A percentile compares a stretch with the other conserved stretches of the same genome.
Conservation (phyloP, 2,329 filamentous ascomycete species). For the Neofusicoccum sp. region DNA sequence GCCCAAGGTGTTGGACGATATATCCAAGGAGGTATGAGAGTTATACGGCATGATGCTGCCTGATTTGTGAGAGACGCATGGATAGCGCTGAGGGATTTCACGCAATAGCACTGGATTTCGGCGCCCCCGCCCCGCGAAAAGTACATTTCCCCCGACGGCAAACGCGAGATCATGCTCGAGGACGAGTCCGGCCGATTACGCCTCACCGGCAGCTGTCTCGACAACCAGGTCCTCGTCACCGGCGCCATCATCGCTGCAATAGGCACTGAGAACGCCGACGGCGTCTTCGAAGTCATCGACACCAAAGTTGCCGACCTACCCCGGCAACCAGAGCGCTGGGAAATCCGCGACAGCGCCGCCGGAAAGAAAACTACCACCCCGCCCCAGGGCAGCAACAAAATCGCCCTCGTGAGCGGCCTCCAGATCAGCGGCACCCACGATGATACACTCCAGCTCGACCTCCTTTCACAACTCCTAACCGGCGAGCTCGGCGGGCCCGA, state of each 20-base stretch:
- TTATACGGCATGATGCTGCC: not conserved
- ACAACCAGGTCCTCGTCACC: constrained; percentile 75
- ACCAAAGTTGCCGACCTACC: constrained; percentile 85
- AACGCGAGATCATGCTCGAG: constrained; percentile 77
- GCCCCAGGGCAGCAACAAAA: constrained; percentile 61
- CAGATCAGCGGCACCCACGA: constrained; percentile 77
- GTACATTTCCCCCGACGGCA: constrained; percentile 66
- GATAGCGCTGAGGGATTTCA: not conserved
- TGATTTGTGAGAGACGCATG: not conserved
- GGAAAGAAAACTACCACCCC: constrained; percentile 40
- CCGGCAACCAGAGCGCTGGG: constrained; percentile 80
- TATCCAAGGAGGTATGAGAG: constrained; percentile 75
- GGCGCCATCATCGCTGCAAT: constrained; percentile 93
- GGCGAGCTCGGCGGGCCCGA: constrained; percentile 71
- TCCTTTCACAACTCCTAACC: constrained; percentile 84
- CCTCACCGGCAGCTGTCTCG: constrained; percentile 71
- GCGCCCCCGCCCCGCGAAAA: constrained; percentile 76
- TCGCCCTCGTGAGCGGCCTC: constrained; percentile 88
- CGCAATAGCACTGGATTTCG: constrained; percentile 77
- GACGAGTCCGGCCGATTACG: constrained; percentile 91
- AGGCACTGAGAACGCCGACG: constrained; percentile 89
- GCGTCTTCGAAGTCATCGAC: constrained; percentile 90
- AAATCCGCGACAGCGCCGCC: constrained; percentile 56
- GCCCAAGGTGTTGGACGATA: constrained; percentile 92
- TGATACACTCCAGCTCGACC: constrained; percentile 72